Conservation (phyloP, 2,329 filamentous ascomycete species). For the Zasmidium citrigriseum region DNA sequence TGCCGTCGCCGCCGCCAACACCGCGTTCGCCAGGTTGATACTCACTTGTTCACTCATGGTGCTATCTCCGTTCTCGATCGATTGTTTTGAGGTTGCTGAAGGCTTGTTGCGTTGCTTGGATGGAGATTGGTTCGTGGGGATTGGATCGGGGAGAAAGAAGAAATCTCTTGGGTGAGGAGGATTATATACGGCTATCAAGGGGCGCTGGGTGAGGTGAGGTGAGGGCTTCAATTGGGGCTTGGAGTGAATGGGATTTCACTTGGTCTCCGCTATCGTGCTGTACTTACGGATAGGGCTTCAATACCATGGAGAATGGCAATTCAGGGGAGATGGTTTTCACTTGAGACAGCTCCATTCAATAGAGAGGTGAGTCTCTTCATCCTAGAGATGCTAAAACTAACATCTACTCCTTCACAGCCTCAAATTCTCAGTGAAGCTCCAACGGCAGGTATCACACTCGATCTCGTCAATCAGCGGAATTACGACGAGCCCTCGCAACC, state of each 20-base stretch:
- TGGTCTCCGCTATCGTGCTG: neutral
- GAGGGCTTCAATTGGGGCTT: neutral
- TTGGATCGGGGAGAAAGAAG: neutral
- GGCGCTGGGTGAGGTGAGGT: neutral
- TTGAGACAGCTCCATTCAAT: too few relatives aligned
- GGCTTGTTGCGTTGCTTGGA: neutral
- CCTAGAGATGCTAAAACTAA: too few relatives aligned
- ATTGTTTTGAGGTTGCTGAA: neutral
- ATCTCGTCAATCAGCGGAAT: neutral
- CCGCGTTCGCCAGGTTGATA: neutral
- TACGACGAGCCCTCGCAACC: neutral
- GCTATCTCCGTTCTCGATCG: neutral
- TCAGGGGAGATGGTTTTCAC: too few relatives aligned
- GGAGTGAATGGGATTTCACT: neutral
- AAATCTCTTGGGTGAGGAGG: neutral
- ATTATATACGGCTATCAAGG: too few relatives aligned
- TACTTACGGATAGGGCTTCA: too few relatives aligned
- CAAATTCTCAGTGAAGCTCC: too few relatives aligned
- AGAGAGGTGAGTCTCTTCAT: too few relatives aligned
- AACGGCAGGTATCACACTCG: too few relatives aligned
- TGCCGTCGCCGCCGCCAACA: neutral
- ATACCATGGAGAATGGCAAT: too few relatives aligned
- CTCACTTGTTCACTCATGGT: neutral
- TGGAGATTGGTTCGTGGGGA: neutral
- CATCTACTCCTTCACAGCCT: too few relatives aligned